phyloP scores from a whole-genome alignment of 495 filamentous ascomycete species.

The Daldinia childiae region DNA sequence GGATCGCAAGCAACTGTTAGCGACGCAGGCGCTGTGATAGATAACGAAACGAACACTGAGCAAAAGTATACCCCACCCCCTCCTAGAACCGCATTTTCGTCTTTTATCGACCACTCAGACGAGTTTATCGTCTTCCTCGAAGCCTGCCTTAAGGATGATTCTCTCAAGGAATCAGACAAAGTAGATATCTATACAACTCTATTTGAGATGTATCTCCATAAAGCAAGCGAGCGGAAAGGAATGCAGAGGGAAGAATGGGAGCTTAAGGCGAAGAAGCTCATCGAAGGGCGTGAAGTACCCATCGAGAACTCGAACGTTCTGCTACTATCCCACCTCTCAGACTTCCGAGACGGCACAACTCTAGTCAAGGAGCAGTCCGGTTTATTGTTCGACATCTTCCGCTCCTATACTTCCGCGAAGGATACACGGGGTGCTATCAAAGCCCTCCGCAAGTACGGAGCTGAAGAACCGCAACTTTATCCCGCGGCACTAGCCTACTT shows the following conservation, averaged over 20 bases:
- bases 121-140: conserved; percentile 93
- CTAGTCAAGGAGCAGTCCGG: conserved; percentile 95
- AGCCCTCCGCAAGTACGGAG: conserved; percentile 89
- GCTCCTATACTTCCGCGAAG: conserved; percentile 92
- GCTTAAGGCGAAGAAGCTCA: conserved; percentile 84
- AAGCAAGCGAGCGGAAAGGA: conserved; percentile 77
- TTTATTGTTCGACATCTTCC: conserved; percentile 92
- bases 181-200: conserved; percentile 92
- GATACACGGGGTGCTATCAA: conserved; percentile 91
- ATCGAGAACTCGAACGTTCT: conserved; percentile 96
- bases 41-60: conserved; percentile 43
- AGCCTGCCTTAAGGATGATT: conserved; percentile 74
- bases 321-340: conserved; percentile 87
- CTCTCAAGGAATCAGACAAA: conserved; percentile 73
- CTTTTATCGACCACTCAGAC: conserved; percentile 91
- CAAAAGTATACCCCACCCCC: conserved; percentile 74
- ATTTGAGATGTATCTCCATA: conserved; percentile 97
- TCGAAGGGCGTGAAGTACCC: conserved; percentile 74
- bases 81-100: conserved; percentile 92
- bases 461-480: conserved; percentile 91
- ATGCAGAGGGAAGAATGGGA: conserved; percentile 79
- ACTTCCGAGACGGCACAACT: conserved; percentile 89
- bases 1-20: conserved; percentile 48
- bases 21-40: conserved; percentile 43
- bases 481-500: conserved; percentile 93